Base-by-base conservation (phyloP, 2,329 filamentous ascomycete species). In the Phaeosphaeriaceae sp. region DNA sequence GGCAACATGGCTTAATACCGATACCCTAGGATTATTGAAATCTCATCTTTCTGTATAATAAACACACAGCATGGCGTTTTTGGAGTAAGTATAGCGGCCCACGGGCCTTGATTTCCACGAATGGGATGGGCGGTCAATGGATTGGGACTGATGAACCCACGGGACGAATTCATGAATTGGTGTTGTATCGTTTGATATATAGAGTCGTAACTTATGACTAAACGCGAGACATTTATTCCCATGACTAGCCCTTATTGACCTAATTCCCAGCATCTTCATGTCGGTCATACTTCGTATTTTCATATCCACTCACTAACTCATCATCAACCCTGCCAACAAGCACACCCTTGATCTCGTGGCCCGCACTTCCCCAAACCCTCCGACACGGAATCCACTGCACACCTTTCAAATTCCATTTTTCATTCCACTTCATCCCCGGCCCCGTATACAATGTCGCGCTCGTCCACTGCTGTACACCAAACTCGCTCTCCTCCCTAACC, bases 1-100 rank as follows among this genome's bases (percentile, higher is more conserved):
- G 93, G 93, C 13, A 94, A 92, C 60, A 79, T 85, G 54, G 82
- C 82, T 47, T 85, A 66, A 58, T 46, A 38, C 17, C 17, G 20
- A 47, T 48, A 43, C 46, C 42, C 33, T 39, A 29, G 41, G 32
- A 44, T 21, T 33, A 42, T 36, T 44, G n/a, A 21, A 51, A 18
- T 52, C 52, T 53, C 52, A 48, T 42, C 52, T 56, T 55, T 49
- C 36, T 52, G 49, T 52, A 18, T 16, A 18, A 58, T 15, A 26
- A 46, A 48, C 48, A 48, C 29, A 41, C 32, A 26, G 33, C 35
- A 44, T 6, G 36, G 36, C 36, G 36, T 39, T 39, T 28, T 20
- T 26, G 36, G 34, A 39, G 36, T 15, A 8, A 39, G 20, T n/a
- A 39, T 39, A 39, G 6, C 12, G 36, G 36, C 20, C 36, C 13